phyloP scores from a whole-genome alignment of 192 early-diverging fungal species.

The Cetraspora pellucida region DNA sequence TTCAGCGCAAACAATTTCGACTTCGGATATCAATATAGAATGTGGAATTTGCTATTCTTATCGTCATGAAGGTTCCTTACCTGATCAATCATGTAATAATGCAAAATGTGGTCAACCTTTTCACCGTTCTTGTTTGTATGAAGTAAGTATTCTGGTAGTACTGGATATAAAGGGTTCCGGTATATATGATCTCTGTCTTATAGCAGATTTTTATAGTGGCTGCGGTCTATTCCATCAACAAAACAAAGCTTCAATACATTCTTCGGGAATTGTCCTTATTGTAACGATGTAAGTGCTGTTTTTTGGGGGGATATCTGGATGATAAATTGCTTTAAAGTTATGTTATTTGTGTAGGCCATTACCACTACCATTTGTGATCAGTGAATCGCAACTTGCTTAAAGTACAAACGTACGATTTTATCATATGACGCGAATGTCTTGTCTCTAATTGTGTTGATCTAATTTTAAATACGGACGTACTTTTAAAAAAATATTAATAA shows the following conservation, averaged over 20 bases:
- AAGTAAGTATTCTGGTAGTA: not conserved
- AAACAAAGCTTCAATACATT: conserved; percentile 26
- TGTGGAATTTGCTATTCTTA: conserved; percentile 34
- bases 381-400: too few relatives aligned
- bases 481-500: too few relatives aligned
- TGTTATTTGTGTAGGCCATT: too few relatives aligned
- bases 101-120: conserved; percentile 27
- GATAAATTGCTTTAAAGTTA: too few relatives aligned
- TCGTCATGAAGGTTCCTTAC: conserved; percentile 15
- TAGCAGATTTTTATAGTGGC: conserved; percentile 18
- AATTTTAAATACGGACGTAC: too few relatives aligned
- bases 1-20: conserved; percentile 1
- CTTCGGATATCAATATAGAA: conserved; percentile 23
- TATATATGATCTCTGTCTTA: not conserved
- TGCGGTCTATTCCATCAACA: conserved; percentile 23
- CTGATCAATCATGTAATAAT: conserved; percentile 31
- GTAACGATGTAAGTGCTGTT: conserved; percentile 28
- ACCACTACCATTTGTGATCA: too few relatives aligned
- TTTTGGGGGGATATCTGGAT: too few relatives aligned
- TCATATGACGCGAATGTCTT: too few relatives aligned
- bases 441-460: too few relatives aligned
- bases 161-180: not conserved
- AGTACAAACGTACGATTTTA: too few relatives aligned
- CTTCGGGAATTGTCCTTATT: conserved; percentile 31
- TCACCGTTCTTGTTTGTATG: conserved; percentile 26